Conservation (phyloP, 2,329 filamentous ascomycete species). For the Cladophialophora exuberans region DNA sequence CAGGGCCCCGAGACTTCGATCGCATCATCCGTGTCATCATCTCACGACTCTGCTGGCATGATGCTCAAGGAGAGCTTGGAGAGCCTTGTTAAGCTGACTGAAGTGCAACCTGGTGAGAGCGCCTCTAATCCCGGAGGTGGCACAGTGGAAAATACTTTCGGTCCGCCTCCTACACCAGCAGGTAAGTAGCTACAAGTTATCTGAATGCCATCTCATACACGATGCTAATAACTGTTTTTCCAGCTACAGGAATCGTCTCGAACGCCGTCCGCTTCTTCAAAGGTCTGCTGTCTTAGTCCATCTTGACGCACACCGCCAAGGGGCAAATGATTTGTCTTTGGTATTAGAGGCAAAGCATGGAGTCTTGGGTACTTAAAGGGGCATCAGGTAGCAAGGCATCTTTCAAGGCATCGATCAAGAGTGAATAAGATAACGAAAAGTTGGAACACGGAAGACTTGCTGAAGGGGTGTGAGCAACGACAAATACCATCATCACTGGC, state of each 20-base stretch:
- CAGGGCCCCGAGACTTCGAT: background rate
- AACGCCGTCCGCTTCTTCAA: constrained; percentile 8
- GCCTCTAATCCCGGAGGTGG: constrained; percentile 2
- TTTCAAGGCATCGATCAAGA: too few relatives aligned
- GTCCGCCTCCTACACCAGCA: background rate
- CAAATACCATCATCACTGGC: too few relatives aligned
- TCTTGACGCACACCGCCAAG: too few relatives aligned
- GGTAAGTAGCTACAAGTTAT: background rate
- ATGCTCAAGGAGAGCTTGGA: constrained; percentile 10
- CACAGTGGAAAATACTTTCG: background rate
- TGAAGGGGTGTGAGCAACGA: too few relatives aligned
- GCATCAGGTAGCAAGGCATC: too few relatives aligned
- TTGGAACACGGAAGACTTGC: too few relatives aligned
- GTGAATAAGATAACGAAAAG: too few relatives aligned
- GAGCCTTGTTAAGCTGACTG: background rate
- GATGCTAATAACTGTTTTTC: background rate
- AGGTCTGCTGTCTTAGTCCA: constrained; percentile 12
- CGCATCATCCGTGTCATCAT: background rate
- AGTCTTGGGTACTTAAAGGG: too few relatives aligned
- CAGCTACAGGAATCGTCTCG: background rate
- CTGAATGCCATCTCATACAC: background rate
- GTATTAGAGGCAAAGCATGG: too few relatives aligned
- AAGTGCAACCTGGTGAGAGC: constrained; percentile 16
- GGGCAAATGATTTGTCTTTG: too few relatives aligned
- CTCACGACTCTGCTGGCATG: constrained; percentile 1